Percentiles rank a stretch among this genome's conserved stretches.
Conservation (phyloP, 768 basidiomycete species). For the Naganishia vishniacii region DNA sequence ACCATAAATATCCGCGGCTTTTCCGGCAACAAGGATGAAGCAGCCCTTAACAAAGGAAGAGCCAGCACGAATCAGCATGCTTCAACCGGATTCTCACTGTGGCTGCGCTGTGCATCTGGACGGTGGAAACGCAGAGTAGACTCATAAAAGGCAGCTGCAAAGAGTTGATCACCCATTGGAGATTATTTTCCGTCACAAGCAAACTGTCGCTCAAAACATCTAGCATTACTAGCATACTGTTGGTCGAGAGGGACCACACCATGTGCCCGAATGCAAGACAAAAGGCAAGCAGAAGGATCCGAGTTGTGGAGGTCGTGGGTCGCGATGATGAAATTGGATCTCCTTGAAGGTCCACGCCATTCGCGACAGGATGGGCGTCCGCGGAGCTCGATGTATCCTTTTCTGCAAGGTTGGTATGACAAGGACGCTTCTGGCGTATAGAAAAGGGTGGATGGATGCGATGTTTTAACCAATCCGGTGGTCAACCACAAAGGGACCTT, state of each 20-base stretch:
- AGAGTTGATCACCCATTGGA: conserved; percentile 10
- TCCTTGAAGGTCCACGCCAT: too few relatives aligned
- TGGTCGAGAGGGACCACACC: neutral
- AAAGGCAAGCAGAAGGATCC: neutral
- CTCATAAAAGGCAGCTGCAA: conserved; percentile 5
- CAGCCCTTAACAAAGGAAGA: neutral
- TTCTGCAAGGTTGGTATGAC: too few relatives aligned
- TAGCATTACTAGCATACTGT: neutral
- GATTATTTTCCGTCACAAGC: neutral
- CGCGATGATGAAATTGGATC: too few relatives aligned
- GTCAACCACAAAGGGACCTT: too few relatives aligned
- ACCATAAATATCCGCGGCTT: neutral
- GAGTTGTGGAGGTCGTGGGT: neutral
- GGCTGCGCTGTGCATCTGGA: too few relatives aligned
- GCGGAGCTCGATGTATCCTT: too few relatives aligned
- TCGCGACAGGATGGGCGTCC: too few relatives aligned
- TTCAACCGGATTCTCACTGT: too few relatives aligned
- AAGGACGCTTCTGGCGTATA: too few relatives aligned
- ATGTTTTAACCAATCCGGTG: too few relatives aligned
- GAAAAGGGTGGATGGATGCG: too few relatives aligned
- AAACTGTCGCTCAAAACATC: neutral
- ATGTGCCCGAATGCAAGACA: conserved; percentile 1
- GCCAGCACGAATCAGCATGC: too few relatives aligned
- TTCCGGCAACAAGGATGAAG: conserved; percentile 7
- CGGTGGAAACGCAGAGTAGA: neutral